Conservation (phyloP, 345 rosid species). For the Erucastrum elatum region DNA sequence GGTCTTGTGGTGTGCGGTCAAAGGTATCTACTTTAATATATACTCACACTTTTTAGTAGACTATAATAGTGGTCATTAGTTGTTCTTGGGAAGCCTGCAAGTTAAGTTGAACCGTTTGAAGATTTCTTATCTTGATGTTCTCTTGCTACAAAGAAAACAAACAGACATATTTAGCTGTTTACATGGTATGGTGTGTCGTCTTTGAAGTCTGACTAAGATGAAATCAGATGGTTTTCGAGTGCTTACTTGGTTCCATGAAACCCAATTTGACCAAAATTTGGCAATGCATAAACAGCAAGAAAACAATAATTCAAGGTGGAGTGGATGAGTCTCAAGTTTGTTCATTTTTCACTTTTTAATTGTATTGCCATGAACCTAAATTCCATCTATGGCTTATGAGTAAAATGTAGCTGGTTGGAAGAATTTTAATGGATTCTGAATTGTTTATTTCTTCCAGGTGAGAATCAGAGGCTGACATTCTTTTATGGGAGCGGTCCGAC, state of each 20-base stretch:
- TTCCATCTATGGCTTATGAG: too few species aligned
- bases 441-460: too few species aligned
- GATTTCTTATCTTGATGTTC: not conserved
- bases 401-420: too few species aligned
- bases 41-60: not conserved
- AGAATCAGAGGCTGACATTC: not conserved
- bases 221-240: constrained; percentile 2
- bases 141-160: not conserved
- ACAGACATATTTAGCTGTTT: not conserved
- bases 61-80: not conserved
- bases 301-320: too few species aligned
- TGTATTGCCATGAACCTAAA: not conserved
- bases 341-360: too few species aligned
- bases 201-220: not conserved
- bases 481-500: not conserved
- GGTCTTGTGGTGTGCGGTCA: not conserved
- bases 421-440: too few species aligned
- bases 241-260: not conserved
- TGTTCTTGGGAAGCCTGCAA: constrained; percentile 2
- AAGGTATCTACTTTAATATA: not conserved
- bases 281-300: too few species aligned
- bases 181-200: not conserved
- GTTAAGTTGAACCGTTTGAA: not conserved
- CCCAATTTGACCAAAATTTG: not conserved
- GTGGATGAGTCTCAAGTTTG: too few species aligned